phyloP scores from a whole-genome alignment of 2,329 filamentous ascomycete genomes.

The Sporothrix curviconia region DNA sequence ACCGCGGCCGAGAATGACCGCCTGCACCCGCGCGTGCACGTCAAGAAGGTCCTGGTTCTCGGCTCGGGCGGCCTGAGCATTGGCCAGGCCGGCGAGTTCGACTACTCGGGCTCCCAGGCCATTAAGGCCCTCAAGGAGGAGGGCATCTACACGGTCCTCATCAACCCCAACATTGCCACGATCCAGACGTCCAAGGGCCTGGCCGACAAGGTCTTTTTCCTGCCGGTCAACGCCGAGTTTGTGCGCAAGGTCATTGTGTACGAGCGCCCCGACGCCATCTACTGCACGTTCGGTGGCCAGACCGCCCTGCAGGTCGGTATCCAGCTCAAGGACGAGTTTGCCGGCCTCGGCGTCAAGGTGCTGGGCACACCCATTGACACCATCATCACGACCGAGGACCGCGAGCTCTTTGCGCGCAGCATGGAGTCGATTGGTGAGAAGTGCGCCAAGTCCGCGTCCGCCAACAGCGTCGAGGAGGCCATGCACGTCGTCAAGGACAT shows the following conservation, averaged over 20 bases:
- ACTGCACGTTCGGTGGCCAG: constrained; percentile 95
- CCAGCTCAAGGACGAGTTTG: constrained; percentile 94
- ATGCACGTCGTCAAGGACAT: constrained; percentile 83
- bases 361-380: constrained; percentile 95
- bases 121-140: constrained; percentile 98
- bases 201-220: constrained; percentile 97
- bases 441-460: constrained; percentile 94
- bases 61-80: constrained; percentile 95
- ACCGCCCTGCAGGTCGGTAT: constrained; percentile 96
- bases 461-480: constrained; percentile 81
- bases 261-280: constrained; percentile 92
- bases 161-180: constrained; percentile 98
- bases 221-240: constrained; percentile 93
- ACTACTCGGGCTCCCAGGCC: constrained; percentile 96
- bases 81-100: constrained; percentile 95
- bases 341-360: constrained; percentile 83
- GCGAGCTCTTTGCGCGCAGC: constrained; percentile 92
- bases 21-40: constrained; percentile 68
- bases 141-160: constrained; percentile 94
- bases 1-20: constrained; percentile 70
- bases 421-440: constrained; percentile 99
- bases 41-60: constrained; percentile 91
- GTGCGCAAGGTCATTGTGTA: constrained; percentile 96
- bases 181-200: constrained; percentile 98
- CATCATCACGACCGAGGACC: constrained; percentile 97